Evolutionary conservation across 2,329 filamentous ascomycete genomes (phyloP).

Genomic region (Penicillium paneum): DNA sequence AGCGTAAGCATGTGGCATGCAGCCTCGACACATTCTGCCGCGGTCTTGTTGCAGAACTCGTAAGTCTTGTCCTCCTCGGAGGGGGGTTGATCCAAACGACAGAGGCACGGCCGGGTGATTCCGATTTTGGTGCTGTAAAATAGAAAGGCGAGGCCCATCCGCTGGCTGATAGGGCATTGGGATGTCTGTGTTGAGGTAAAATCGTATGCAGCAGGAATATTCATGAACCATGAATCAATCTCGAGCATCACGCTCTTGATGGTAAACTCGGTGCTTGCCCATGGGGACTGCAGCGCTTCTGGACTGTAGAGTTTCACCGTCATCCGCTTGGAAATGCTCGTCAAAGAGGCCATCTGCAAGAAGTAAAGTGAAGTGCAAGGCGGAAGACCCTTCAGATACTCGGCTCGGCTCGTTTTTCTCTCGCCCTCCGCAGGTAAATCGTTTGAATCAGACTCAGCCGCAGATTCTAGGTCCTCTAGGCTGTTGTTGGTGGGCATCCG

Average conservation of each 20-base stretch:
- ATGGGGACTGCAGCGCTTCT: slow-evolving; percentile 34
- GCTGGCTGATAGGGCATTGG: slow-evolving; percentile 33
- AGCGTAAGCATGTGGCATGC: slow-evolving; percentile 42
- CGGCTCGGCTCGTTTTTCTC: slow-evolving; percentile 23
- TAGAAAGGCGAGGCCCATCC: slow-evolving; percentile 41
- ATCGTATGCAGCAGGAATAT: slow-evolving; percentile 39
- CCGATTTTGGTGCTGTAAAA: slow-evolving; percentile 45
- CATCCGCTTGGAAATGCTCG: slow-evolving; percentile 38
- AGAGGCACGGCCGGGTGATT: slow-evolving; percentile 45
- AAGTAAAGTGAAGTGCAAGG: slow-evolving; percentile 43
- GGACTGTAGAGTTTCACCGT: slow-evolving; percentile 41
- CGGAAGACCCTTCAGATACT: slow-evolving; percentile 38
- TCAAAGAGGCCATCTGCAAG: slow-evolving; percentile 37
- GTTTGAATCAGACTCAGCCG: slow-evolving; percentile 20
- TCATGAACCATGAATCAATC: slow-evolving; percentile 41
- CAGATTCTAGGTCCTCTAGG: slow-evolving; percentile 21
- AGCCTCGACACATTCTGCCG: slow-evolving; percentile 42
- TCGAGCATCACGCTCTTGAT: slow-evolving; percentile 39
- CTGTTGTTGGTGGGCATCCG: slow-evolving; percentile 22
- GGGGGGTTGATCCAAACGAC: slow-evolving; percentile 36
- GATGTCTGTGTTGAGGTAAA: slow-evolving; percentile 40
- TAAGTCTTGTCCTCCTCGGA: slow-evolving; percentile 32
- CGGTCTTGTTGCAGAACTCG: slow-evolving; percentile 39
- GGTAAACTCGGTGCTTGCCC: slow-evolving; percentile 39
- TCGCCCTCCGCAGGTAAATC: slow-evolving; percentile 16